A percentile compares a stretch with the other conserved stretches of the same genome.
Conservation (phyloP, 2,329 filamentous ascomycete species). For the Fusarium mexicanum region DNA sequence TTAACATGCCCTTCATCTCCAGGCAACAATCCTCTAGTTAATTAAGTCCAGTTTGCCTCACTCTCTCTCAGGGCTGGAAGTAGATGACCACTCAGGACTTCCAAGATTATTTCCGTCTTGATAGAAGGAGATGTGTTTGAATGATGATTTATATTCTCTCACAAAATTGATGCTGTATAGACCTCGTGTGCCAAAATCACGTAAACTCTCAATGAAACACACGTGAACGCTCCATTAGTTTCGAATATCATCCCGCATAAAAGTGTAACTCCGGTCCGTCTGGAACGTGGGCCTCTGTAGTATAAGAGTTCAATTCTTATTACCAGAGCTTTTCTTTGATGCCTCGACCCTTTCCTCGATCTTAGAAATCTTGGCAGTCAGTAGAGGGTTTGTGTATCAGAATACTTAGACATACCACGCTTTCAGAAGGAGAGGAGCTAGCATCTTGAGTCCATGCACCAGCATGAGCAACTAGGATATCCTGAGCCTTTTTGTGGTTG, state of each 20-base stretch:
- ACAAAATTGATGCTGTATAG: fast-evolving
- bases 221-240: neutral
- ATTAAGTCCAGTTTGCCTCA: no score
- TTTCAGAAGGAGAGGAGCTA: neutral
- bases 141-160: no score
- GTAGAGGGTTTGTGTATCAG: fast-evolving
- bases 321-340: neutral
- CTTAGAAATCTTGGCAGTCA: neutral
- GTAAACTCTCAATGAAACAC: neutral
- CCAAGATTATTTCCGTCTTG: no score
- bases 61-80: no score
- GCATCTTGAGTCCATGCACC: neutral
- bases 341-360: neutral
- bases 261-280: no score
- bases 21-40: no score
- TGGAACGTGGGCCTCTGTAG: neutral
- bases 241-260: neutral
- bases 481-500: neutral
- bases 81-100: no score
- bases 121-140: fast-evolving
- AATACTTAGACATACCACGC: neutral
- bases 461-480: neutral
- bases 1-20: neutral
- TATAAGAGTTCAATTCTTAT: neutral
- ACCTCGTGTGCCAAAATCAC: neutral